A percentile compares a stretch with the other conserved stretches of the same genome.
These are phyloP conservation scores for Flagelloscypha sp. DNA, from an alignment of 768 basidiomycete genomes.

Conservation along the genomic window DNA sequence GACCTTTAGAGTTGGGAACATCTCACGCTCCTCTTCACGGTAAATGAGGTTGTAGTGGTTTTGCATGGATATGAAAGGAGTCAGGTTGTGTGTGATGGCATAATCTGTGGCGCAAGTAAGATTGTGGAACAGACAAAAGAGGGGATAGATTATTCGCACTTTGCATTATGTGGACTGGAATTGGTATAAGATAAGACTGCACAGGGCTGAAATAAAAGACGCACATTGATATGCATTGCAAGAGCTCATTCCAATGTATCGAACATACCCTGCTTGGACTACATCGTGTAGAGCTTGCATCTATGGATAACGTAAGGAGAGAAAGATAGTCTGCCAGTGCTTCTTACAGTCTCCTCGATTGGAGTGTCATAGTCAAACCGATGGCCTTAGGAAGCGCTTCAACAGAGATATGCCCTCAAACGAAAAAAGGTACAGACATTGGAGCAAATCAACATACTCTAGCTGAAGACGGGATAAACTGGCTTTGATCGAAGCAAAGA, in stretches of 20 bases:
- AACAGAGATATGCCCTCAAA: slow-evolving; percentile 18
- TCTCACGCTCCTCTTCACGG: slow-evolving; percentile 58
- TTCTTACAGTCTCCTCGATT: slow-evolving; percentile 19
- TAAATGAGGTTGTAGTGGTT: slow-evolving; percentile 57
- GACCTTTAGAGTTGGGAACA: slow-evolving; percentile 53
- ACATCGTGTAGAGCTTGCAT: slow-evolving; percentile 67
- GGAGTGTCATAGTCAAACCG: slow-evolving; percentile 21
- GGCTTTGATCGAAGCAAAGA: slow-evolving; percentile 59
- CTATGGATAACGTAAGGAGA: slow-evolving; percentile 17
- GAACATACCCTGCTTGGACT: slow-evolving; percentile 54
- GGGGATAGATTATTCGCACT: too few relatives aligned
- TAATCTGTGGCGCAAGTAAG: slow-evolving; percentile 32
- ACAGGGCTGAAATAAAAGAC: slow-evolving; percentile 7
- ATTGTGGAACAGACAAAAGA: not conserved
- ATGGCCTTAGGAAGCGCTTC: slow-evolving; percentile 21
- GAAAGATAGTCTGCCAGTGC: slow-evolving; percentile 41
- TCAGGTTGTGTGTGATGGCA: slow-evolving; percentile 48
- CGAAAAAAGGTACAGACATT: slow-evolving; percentile 34
- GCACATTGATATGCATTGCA: slow-evolving; percentile 49
- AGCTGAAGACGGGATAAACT: slow-evolving; percentile 60
- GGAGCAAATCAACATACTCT: slow-evolving; percentile 71
- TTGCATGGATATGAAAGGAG: slow-evolving; percentile 64
- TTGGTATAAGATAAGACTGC: not conserved
- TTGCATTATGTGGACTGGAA: slow-evolving; percentile 47
- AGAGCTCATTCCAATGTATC: slow-evolving; percentile 53